phyloP scores from a whole-genome alignment of 2,329 filamentous ascomycete genomes.

The Talaromyces sp. region DNA sequence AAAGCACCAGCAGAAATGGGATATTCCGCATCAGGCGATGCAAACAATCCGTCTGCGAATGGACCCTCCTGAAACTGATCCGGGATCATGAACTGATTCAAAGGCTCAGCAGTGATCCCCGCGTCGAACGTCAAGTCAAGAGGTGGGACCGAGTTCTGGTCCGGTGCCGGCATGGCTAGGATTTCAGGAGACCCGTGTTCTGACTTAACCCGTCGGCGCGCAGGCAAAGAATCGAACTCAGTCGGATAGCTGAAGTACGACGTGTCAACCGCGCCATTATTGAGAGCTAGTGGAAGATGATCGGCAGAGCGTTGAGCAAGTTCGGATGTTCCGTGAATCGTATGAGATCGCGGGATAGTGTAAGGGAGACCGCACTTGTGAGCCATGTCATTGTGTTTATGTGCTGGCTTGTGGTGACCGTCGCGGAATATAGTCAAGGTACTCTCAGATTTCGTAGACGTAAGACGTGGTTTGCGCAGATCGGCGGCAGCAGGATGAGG shows the following conservation, averaged over 20 bases:
- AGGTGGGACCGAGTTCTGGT: constrained; percentile 36
- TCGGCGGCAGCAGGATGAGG: constrained; percentile 44
- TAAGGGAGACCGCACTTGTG: constrained; percentile 63
- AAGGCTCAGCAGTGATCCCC: constrained; percentile 32
- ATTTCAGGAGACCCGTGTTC: constrained; percentile 48
- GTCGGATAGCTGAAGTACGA: constrained; percentile 32
- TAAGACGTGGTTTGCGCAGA: constrained; percentile 54
- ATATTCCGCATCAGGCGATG: constrained; percentile 43
- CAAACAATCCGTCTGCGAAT: constrained; percentile 42
- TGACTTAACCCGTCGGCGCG: constrained; percentile 39
- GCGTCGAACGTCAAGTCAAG: constrained; percentile 37
- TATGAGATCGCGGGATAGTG: constrained; percentile 56
- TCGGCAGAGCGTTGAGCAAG: constrained; percentile 52
- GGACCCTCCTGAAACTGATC: constrained; percentile 36
- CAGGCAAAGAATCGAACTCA: constrained; percentile 29
- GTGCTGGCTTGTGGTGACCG: constrained; percentile 63
- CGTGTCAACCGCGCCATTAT: constrained; percentile 23
- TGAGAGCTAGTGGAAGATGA: constrained; percentile 45
- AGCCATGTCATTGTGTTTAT: constrained; percentile 62
- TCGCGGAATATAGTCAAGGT: constrained; percentile 61
- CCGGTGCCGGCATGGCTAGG: constrained; percentile 27
- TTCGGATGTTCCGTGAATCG: constrained; percentile 46
- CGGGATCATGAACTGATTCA: constrained; percentile 36
- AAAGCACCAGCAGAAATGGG: constrained; percentile 38
- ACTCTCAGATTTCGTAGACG: constrained; percentile 57